Conservation (phyloP, 129 eudicot species). For the sunflower (Helianthus annuus) region DNA sequence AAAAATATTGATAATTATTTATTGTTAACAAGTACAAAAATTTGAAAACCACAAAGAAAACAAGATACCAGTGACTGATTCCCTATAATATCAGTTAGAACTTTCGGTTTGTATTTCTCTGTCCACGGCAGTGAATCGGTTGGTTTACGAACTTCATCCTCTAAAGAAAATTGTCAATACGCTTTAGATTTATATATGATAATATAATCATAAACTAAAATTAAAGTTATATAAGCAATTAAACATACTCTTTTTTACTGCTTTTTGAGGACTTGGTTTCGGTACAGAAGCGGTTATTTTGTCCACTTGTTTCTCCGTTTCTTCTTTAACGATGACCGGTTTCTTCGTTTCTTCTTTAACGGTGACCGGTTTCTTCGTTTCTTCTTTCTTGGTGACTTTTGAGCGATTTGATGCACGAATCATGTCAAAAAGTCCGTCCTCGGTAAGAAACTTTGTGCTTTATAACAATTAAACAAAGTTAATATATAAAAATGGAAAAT, state of each 20-base stretch:
- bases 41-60: slow-evolving; percentile 1
- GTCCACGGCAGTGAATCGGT: slow-evolving; percentile 69
- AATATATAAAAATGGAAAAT: background rate
- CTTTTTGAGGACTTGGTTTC: slow-evolving; percentile 24
- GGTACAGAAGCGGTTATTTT: slow-evolving; percentile 40
- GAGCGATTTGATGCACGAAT: slow-evolving; percentile 75
- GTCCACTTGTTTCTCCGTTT: slow-evolving; percentile 47
- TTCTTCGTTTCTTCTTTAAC: slow-evolving; percentile 39
- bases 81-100: slow-evolving; percentile 73
- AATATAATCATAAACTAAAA: slow-evolving; percentile 3
- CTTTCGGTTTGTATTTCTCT: slow-evolving; percentile 85
- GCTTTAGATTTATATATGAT: background rate
- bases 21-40: background rate
- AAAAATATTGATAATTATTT: background rate
- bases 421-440: slow-evolving; percentile 87
- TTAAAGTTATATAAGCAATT: background rate
- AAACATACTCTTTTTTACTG: slow-evolving; percentile 58
- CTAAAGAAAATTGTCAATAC: slow-evolving; percentile 27
- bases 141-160: slow-evolving; percentile 42
- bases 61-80: slow-evolving; percentile 71
- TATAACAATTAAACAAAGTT: slow-evolving; percentile 12
- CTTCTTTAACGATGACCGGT: slow-evolving; percentile 10
- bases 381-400: slow-evolving; percentile 38
- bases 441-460: slow-evolving; percentile 82
- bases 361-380: slow-evolving; percentile 31